Evolutionary conservation across 2,329 filamentous ascomycete genomes (phyloP).

Genomic region (Trichoderma sp.): DNA sequence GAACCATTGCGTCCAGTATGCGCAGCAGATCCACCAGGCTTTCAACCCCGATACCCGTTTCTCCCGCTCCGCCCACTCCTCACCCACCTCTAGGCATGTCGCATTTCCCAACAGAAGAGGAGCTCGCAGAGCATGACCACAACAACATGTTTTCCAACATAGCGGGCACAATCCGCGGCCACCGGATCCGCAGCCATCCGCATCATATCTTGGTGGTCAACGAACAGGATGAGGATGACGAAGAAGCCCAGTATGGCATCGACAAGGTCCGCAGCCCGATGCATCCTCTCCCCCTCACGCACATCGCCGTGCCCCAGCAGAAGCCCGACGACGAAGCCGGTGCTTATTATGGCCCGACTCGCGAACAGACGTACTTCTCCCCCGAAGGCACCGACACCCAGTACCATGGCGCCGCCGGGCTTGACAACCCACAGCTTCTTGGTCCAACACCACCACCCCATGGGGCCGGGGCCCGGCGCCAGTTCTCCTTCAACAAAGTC

Average conservation of each 20-base stretch:
- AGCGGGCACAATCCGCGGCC: slow-evolving; percentile 49
- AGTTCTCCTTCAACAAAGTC: slow-evolving; percentile 91
- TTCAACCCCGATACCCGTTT: slow-evolving; percentile 25
- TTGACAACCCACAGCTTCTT: slow-evolving; percentile 29
- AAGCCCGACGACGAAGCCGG: slow-evolving; percentile 43
- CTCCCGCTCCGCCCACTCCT: slow-evolving; percentile 24
- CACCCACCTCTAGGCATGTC: slow-evolving; percentile 71
- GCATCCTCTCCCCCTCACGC: slow-evolving; percentile 60
- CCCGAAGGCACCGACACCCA: slow-evolving; percentile 40
- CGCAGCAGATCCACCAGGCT: slow-evolving; percentile 29
- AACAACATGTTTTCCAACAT: slow-evolving; percentile 53
- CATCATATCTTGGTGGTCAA: slow-evolving; percentile 33
- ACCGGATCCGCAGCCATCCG: slow-evolving; percentile 26
- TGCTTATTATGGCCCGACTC: slow-evolving; percentile 38
- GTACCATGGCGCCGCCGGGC: slow-evolving; percentile 46
- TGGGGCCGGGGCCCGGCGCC: slow-evolving; percentile 55
- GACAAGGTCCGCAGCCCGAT: slow-evolving; percentile 51
- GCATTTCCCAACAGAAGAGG: slow-evolving; percentile 65
- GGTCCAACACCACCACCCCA: slow-evolving; percentile 62
- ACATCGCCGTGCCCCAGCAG: slow-evolving; percentile 52
- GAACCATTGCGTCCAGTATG: slow-evolving; percentile 46
- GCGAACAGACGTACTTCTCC: slow-evolving; percentile 46
- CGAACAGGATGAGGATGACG: slow-evolving; percentile 29
- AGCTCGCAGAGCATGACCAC: slow-evolving; percentile 52
- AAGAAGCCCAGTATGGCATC: slow-evolving; percentile 30